These are phyloP conservation scores for Xylariomycetidae sp. DNA, from an alignment of 2,329 filamentous ascomycete genomes.

Conservation along the genomic window DNA sequence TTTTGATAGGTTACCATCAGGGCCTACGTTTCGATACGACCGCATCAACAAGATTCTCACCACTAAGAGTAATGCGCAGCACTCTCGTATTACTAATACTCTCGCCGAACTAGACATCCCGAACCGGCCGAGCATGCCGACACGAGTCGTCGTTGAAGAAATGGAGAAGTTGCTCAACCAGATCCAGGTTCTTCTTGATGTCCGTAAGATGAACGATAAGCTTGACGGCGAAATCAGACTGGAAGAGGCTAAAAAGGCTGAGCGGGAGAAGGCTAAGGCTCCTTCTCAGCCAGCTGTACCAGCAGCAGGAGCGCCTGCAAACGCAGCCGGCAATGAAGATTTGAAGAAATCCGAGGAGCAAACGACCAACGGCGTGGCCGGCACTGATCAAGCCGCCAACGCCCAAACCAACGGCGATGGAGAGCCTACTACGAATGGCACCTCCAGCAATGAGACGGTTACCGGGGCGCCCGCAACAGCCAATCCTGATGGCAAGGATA, in stretches of 20 bases:
- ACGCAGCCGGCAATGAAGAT: constrained; percentile 4
- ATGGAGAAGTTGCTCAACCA: constrained; percentile 68
- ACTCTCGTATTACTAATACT: constrained; percentile 67
- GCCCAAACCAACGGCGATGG: constrained; percentile 3
- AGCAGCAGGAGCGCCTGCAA: constrained; percentile 10
- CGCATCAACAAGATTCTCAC: constrained; percentile 74
- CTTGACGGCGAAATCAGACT: constrained; percentile 66
- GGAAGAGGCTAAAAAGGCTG: constrained; percentile 52
- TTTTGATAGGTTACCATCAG: constrained; percentile 78
- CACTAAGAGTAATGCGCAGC: constrained; percentile 72
- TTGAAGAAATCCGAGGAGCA: constrained; percentile 5
- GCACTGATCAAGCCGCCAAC: background rate
- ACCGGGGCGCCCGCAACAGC: constrained; percentile 1
- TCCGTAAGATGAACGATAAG: constrained; percentile 71
- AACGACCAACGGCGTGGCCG: background rate
- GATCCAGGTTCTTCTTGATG: constrained; percentile 66
- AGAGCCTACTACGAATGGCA: background rate
- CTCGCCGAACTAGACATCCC: constrained; percentile 69
- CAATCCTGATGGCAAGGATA: constrained; percentile 1
- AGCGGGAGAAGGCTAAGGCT: constrained; percentile 39
- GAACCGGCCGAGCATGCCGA: constrained; percentile 67
- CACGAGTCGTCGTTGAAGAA: constrained; percentile 62
- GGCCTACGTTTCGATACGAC: constrained; percentile 86
- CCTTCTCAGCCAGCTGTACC: constrained; percentile 8
- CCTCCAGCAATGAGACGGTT: background rate